Base-by-base conservation (phyloP, 2,329 filamentous ascomycete genomes). In the Westerdykella aurantiaca region DNA sequence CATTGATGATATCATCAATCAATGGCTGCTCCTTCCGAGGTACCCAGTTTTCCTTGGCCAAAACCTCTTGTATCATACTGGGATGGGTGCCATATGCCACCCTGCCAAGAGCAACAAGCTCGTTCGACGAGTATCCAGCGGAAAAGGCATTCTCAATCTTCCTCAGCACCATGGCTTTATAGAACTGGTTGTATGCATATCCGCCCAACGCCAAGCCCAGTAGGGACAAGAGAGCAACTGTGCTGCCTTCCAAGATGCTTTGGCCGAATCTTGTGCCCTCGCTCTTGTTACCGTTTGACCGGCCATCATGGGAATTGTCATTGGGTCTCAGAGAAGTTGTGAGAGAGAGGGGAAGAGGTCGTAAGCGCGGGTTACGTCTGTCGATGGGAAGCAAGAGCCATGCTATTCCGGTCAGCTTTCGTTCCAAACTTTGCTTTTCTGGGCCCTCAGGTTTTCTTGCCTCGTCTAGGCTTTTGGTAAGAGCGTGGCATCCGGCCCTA, bases 1-100 rank as follows among this genome's bases (percentile, higher is more conserved):
- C 93, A 37, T 76, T 72, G 16, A 98, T 79, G 49, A 98, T 95
- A n/a, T 72, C 72, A 64, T 97, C 85, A 46, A 97, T 82, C 42
- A 77, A 79, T 3, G 70, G 63, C 65, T 98, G 93, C 70, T 97
- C 91, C 7, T 83, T 79, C 14, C 91, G 81, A 45, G 80, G 69
- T 39, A 97, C 81, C 91, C 91, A 96, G 60, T 86, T 82, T 52
- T 84, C 76, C 25, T 70, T 69, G 7, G 55, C 72, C n/a, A 62
- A 46, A 18, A 63, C 55, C 43, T 61, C 55, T 34, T 57, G 48
- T n/a, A 58, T 47, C 39, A 51, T 51, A 10, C 58, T 53, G 11
- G 57, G 52, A 14, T 58, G 45, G 1, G 55, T 55, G 22, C 57
- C 60, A 42, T 61, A 60, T 6, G 61, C 55, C 39, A 64, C 52